Conservation (phyloP, 2,329 filamentous ascomycete species). For the Davidsoniella eucalypti region DNA sequence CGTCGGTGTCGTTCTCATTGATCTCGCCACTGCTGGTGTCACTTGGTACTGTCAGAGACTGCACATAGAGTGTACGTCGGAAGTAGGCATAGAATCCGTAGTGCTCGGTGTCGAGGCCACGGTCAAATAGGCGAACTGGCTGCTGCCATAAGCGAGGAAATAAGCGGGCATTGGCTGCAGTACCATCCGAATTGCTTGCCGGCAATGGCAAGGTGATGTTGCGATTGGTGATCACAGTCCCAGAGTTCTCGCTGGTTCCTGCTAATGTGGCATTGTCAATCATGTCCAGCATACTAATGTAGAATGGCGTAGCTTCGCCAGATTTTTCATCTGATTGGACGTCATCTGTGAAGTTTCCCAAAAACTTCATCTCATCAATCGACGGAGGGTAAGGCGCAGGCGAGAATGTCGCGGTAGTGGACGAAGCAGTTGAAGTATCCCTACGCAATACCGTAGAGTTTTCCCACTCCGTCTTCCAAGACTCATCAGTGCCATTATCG, state of each 20-base stretch:
- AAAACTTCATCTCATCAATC: constrained; percentile 58
- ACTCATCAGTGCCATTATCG: constrained; percentile 39
- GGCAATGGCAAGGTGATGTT: constrained; percentile 43
- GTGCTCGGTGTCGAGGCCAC: constrained; percentile 64
- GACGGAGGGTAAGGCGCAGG: constrained; percentile 41
- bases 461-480: constrained; percentile 23
- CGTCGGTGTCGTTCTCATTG: constrained; percentile 27
- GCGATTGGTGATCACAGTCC: constrained; percentile 1
- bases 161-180: constrained; percentile 53
- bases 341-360: constrained; percentile 73
- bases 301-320: constrained; percentile 80
- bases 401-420: constrained; percentile 12
- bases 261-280: constrained; percentile 21
- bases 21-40: constrained; percentile 29
- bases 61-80: constrained; percentile 70
- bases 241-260: constrained; percentile 18
- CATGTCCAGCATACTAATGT: constrained; percentile 52
- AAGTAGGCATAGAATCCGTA: constrained; percentile 93
- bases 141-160: constrained; percentile 58
- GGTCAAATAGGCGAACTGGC: constrained; percentile 71
- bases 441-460: constrained; percentile 19
- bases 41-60: constrained; percentile 35
- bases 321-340: constrained; percentile 50
- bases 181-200: constrained; percentile 47
- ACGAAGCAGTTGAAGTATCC: not conserved